Percentiles rank a stretch among this genome's conserved stretches.
phyloP scores from a whole-genome alignment of 192 early-diverging fungal species.

The Linnemannia elongata region DNA sequence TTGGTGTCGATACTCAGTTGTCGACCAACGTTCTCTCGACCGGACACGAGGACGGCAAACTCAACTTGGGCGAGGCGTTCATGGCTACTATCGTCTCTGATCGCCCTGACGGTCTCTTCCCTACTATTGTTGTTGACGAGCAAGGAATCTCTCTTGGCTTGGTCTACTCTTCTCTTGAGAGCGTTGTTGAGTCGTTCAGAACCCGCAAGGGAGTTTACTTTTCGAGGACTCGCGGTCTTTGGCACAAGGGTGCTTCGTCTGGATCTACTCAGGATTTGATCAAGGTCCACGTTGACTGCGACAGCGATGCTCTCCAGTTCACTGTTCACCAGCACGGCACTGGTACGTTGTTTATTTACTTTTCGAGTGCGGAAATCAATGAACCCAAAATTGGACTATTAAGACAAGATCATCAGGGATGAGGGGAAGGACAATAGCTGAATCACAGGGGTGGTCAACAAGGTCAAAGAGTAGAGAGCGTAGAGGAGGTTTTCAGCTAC shows the following conservation, averaged over 20 bases:
- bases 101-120: slow-evolving; percentile 90
- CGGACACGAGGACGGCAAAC: slow-evolving; percentile 41
- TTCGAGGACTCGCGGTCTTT: slow-evolving; percentile 88
- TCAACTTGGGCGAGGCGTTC: slow-evolving; percentile 73
- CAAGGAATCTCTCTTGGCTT: slow-evolving; percentile 89
- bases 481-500: background rate
- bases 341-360: slow-evolving; percentile 59
- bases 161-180: slow-evolving; percentile 90
- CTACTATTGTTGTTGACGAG: slow-evolving; percentile 96
- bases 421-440: too few relatives aligned
- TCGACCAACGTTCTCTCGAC: slow-evolving; percentile 48
- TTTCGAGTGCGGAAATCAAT: background rate
- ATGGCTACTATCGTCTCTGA: slow-evolving; percentile 76
- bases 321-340: slow-evolving; percentile 88
- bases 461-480: too few relatives aligned
- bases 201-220: slow-evolving; percentile 93
- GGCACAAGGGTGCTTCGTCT: slow-evolving; percentile 97
- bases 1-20: slow-evolving; percentile 54
- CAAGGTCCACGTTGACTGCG: slow-evolving; percentile 89
- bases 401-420: background rate
- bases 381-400: background rate
- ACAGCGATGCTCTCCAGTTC: slow-evolving; percentile 89
- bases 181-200: slow-evolving; percentile 84
- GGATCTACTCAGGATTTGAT: slow-evolving; percentile 93
- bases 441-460: too few relatives aligned